Evolutionary conservation across 345 rosid genomes (phyloP).

Genomic region (Aquilaria malaccensis): DNA sequence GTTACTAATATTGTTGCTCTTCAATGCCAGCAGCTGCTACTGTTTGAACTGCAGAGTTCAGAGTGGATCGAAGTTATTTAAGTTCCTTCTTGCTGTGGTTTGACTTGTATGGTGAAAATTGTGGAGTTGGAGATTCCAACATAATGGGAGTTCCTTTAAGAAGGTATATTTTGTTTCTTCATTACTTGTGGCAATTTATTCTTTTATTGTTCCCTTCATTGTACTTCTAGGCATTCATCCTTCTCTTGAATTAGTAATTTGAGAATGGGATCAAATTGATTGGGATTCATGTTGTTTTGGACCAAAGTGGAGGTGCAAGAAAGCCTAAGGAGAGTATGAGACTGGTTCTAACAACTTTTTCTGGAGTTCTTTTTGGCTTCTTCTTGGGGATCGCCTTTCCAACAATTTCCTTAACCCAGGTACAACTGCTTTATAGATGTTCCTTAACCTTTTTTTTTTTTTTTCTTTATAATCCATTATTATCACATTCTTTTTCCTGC

Average conservation of each 20-base stretch:
- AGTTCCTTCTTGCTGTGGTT: constrained; percentile 16
- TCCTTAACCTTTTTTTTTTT: background rate
- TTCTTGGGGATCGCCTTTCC: constrained; percentile 79
- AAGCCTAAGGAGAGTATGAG: constrained; percentile 64
- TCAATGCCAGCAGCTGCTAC: background rate
- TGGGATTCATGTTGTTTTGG: constrained; percentile 11
- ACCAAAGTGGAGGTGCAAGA: constrained; percentile 40
- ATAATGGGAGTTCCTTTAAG: constrained; percentile 29
- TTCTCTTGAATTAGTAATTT: too few species aligned
- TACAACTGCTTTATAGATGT: constrained; percentile 4
- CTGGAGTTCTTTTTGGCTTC: constrained; percentile 73
- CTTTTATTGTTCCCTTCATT: too few species aligned
- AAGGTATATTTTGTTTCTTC: constrained; percentile 24
- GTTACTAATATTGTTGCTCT: too few species aligned
- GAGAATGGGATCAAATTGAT: background rate
- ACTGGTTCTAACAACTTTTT: constrained; percentile 58
- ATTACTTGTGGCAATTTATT: too few species aligned
- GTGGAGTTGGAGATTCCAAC: constrained; percentile 13
- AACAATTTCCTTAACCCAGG: constrained; percentile 72
- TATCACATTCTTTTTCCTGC: background rate
- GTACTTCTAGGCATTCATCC: background rate
- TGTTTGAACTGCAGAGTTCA: constrained; percentile 13
- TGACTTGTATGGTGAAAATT: constrained; percentile 13
- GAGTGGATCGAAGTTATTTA: constrained; percentile 7
- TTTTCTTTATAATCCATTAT: background rate